Evolutionary conservation across 805 yeast species (phyloP).

Genomic region (Wickerhamia fluorescens): DNA sequence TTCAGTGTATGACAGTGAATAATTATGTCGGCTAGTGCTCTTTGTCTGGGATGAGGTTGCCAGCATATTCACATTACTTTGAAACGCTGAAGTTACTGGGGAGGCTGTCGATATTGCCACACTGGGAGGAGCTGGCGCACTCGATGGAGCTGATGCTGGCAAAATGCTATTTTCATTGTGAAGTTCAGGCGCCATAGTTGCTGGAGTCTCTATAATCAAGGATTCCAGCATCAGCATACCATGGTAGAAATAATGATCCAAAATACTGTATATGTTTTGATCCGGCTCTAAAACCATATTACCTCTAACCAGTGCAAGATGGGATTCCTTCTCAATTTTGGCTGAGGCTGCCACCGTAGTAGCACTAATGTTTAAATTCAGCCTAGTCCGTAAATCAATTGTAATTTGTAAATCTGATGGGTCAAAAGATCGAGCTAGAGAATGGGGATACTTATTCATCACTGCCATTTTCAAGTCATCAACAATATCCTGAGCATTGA

Average conservation of each 20-base stretch:
- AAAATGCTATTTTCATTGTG: no score
- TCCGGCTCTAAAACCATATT: slow-evolving; percentile 65
- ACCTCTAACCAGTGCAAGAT: no score
- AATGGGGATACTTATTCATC: slow-evolving; percentile 57
- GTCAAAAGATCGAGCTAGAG: slow-evolving; percentile 54
- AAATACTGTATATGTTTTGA: slow-evolving; percentile 45
- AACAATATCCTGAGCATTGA: slow-evolving; percentile 56
- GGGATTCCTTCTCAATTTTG: no score
- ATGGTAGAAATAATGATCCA: slow-evolving; percentile 56
- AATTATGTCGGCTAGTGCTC: no score
- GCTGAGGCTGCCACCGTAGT: not conserved
- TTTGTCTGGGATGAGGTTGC: no score
- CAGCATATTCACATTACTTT: no score
- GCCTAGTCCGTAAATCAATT: slow-evolving; percentile 12
- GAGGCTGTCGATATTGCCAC: slow-evolving; percentile 4
- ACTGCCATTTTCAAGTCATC: slow-evolving; percentile 76
- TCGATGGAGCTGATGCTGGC: slow-evolving; percentile 3
- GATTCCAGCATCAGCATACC: slow-evolving; percentile 68
- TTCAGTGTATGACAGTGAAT: no score
- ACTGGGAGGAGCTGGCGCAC: slow-evolving; percentile 1
- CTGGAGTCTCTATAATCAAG: slow-evolving; percentile 41
- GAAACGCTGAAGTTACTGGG: slow-evolving; percentile 3
- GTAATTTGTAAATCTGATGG: slow-evolving; percentile 57
- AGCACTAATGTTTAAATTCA: slow-evolving; percentile 1
- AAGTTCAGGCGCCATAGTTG: no score